phyloP scores from a whole-genome alignment of 2,329 filamentous ascomycete species.

The Hymenotorrendiella dingleyae region DNA sequence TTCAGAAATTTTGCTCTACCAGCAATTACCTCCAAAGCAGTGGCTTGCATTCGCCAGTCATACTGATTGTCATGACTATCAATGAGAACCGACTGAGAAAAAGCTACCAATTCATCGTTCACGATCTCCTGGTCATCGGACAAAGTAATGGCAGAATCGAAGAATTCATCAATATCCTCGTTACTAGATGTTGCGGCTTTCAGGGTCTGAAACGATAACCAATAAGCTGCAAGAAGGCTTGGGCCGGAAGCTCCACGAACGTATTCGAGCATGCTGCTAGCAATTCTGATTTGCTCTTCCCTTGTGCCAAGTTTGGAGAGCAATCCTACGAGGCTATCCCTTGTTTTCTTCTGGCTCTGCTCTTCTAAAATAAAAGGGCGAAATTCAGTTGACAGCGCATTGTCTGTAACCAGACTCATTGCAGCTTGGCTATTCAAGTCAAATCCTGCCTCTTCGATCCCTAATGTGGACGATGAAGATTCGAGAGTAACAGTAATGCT shows the following conservation, averaged over 20 bases:
- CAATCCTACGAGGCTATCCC: conserved; percentile 52
- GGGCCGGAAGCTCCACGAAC: conserved; percentile 52
- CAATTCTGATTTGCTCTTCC: conserved; percentile 54
- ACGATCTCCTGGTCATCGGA: conserved; percentile 39
- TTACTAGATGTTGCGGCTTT: conserved; percentile 48
- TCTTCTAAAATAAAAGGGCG: conserved; percentile 55
- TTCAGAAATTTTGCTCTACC: conserved; percentile 65
- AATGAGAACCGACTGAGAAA: conserved; percentile 57
- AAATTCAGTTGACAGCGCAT: conserved; percentile 37
- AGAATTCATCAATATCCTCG: conserved; percentile 57
- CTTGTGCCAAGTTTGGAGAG: conserved; percentile 49
- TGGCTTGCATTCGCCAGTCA: conserved; percentile 70
- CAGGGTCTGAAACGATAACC: conserved; percentile 71
- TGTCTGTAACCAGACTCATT: conserved; percentile 22
- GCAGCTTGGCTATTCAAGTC: conserved; percentile 27
- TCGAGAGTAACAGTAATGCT: conserved; percentile 48
- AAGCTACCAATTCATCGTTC: conserved; percentile 55
- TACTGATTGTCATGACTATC: conserved; percentile 40
- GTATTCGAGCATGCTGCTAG: conserved; percentile 58
- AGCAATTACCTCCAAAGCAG: conserved; percentile 76
- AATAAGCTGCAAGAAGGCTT: conserved; percentile 65
- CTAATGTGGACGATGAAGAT: conserved; percentile 8
- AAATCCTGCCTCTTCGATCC: conserved; percentile 25
- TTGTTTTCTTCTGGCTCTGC: conserved; percentile 60
- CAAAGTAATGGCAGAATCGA: conserved; percentile 47